Percentiles rank a stretch among this genome's conserved stretches.
Conservation (phyloP, 2,329 filamentous ascomycete species). For the Exserohilum turcica region DNA sequence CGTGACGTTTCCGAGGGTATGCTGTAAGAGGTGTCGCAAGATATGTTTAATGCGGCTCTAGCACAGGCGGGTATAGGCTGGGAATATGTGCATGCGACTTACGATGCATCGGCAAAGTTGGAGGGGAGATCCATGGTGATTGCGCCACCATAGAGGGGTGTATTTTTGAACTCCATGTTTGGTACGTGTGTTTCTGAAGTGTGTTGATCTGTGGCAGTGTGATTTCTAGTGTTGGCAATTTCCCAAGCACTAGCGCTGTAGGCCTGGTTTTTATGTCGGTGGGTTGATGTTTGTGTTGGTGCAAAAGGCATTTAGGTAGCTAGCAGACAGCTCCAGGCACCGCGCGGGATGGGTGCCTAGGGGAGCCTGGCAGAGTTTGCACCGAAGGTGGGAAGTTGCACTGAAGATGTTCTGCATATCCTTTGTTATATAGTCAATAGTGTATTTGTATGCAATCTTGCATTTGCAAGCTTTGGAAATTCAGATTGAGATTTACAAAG, state of each 20-base stretch:
- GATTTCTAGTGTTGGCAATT: background rate
- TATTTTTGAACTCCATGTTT: slow-evolving; percentile 59
- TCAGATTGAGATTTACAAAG: no score
- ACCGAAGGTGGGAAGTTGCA: no score
- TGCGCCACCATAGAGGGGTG: slow-evolving; percentile 73
- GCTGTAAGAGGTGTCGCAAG: background rate
- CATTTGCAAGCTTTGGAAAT: no score
- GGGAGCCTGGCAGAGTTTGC: background rate
- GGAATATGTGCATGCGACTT: slow-evolving; percentile 26
- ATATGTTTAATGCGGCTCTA: background rate
- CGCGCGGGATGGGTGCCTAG: slow-evolving; percentile 7
- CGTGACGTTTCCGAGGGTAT: no score
- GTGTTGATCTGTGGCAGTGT: background rate
- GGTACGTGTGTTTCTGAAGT: background rate
- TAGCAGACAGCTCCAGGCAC: slow-evolving; percentile 36
- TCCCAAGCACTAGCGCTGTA: background rate
- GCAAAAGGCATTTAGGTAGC: slow-evolving; percentile 42
- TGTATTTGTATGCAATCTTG: background rate
- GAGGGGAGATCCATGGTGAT: slow-evolving; percentile 70
- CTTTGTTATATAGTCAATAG: no score
- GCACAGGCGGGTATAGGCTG: slow-evolving; percentile 5
- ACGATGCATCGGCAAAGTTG: slow-evolving; percentile 76
- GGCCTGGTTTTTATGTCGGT: slow-evolving; percentile 32
- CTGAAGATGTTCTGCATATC: no score
- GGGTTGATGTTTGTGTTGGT: slow-evolving; percentile 19